Conservation (phyloP, 495 filamentous ascomycete species). For the Neurospora sp. region DNA sequence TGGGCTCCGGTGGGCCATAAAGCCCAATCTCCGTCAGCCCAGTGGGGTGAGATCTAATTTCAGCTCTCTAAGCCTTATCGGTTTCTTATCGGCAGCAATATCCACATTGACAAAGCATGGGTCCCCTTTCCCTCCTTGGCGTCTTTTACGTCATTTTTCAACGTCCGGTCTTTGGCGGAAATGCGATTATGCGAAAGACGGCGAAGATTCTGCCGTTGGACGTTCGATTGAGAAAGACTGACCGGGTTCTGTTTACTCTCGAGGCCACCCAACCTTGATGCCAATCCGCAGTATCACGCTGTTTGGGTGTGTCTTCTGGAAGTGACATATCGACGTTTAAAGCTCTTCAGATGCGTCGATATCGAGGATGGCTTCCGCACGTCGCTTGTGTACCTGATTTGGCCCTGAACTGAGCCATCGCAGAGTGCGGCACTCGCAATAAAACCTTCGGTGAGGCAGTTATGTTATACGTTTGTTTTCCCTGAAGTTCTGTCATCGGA, state of each 20-base stretch:
- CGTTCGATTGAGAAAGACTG: background rate
- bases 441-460: background rate
- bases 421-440: background rate
- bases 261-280: background rate
- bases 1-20: background rate
- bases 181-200: background rate
- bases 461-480: background rate
- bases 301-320: background rate
- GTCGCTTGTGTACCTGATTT: background rate
- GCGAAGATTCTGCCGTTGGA: background rate
- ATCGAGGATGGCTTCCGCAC: background rate
- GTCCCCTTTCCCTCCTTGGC: background rate
- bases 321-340: background rate
- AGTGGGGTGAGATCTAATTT: background rate
- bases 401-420: background rate
- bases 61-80: background rate
- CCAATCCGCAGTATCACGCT: background rate
- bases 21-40: background rate
- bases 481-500: background rate
- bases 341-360: background rate
- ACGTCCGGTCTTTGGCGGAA: background rate
- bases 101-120: background rate
- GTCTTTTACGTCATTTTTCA: background rate
- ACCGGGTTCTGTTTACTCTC: background rate
- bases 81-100: background rate